Evolutionary conservation across 2,329 filamentous ascomycete species (phyloP).

Genomic region (Trichoderma brevicompactum): DNA sequence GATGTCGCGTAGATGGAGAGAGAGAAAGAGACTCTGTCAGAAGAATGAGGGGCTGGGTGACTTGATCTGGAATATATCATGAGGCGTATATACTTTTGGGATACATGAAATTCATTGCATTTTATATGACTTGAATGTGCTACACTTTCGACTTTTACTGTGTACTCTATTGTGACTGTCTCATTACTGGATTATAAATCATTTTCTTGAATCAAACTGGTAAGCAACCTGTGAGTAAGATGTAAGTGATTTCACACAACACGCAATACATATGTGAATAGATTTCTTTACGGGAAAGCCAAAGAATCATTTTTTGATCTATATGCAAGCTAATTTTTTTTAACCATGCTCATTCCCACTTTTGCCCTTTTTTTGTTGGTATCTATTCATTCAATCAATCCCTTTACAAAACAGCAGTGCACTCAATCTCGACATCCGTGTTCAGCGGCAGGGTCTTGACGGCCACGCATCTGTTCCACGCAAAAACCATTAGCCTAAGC

Average conservation of each 20-base stretch:
- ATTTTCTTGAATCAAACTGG: no score
- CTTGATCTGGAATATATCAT: no score
- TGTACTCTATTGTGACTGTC: no score
- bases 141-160: background rate
- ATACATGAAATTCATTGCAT: background rate
- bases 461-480: constrained; percentile 40
- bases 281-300: background rate
- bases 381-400: background rate
- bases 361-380: background rate
- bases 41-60: no score
- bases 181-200: no score
- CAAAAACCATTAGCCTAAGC: background rate
- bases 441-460: constrained; percentile 43
- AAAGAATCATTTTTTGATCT: background rate
- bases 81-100: background rate
- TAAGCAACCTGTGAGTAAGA: no score
- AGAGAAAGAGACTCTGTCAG: background rate
- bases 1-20: constrained; percentile 13
- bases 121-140: background rate
- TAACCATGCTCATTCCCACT: background rate
- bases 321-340: background rate
- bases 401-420: constrained; percentile 39
- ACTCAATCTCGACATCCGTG: constrained; percentile 44
- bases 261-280: background rate
- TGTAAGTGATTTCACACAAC: no score